Evolutionary conservation across 306 rosid species (phyloP).

Genomic region (Vigna reflexopilosa): DNA sequence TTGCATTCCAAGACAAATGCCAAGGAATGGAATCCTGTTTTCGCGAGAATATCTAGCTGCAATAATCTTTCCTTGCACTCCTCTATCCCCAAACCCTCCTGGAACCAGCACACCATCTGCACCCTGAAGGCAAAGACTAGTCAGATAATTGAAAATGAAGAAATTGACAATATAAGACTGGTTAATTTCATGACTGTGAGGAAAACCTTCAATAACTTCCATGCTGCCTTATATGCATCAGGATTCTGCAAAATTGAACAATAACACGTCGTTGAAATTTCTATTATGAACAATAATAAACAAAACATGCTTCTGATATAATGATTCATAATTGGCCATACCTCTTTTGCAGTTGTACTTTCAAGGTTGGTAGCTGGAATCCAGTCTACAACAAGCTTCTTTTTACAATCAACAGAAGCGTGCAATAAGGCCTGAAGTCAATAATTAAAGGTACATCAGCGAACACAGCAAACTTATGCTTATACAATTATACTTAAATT

Average conservation of each 20-base stretch:
- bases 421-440: slow-evolving; percentile 76
- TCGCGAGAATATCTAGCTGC: slow-evolving; percentile 92
- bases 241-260: slow-evolving; percentile 63
- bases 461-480: background rate
- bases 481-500: no score
- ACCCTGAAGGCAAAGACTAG: slow-evolving; percentile 64
- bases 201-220: slow-evolving; percentile 82
- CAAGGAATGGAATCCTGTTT: slow-evolving; percentile 83
- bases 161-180: slow-evolving; percentile 7
- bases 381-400: slow-evolving; percentile 81
- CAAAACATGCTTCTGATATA: background rate
- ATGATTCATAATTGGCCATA: slow-evolving; percentile 42
- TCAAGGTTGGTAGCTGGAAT: slow-evolving; percentile 78
- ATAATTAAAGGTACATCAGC: background rate
- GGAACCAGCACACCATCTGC: slow-evolving; percentile 94
- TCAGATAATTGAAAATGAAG: slow-evolving; percentile 8
- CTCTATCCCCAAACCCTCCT: slow-evolving; percentile 96
- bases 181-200: slow-evolving; percentile 10
- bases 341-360: slow-evolving; percentile 68
- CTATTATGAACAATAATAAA: slow-evolving; percentile 4
- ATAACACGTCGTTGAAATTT: slow-evolving; percentile 29
- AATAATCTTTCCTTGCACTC: slow-evolving; percentile 86
- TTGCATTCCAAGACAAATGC: slow-evolving; percentile 97
- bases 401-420: slow-evolving; percentile 73
- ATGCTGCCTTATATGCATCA: slow-evolving; percentile 72